Evolutionary conservation across 768 basidiomycete genomes (phyloP).

Genomic region (Pilatotrama ljubarskyi): DNA sequence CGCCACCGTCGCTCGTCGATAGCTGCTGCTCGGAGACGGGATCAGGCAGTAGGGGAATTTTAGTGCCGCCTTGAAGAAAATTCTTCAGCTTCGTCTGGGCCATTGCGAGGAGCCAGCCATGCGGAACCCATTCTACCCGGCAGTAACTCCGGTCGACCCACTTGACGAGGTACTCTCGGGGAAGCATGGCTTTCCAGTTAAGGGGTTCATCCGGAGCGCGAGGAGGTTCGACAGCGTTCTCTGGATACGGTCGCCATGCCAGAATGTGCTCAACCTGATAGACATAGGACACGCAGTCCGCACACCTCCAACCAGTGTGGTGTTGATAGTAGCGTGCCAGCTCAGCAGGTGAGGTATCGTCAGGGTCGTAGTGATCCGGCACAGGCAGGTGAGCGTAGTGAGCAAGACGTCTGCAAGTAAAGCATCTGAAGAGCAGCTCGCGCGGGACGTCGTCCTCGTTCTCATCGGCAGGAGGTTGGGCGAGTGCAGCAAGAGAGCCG

Average conservation of each 20-base stretch:
- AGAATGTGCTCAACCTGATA: slow-evolving; percentile 81
- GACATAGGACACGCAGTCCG: slow-evolving; percentile 72
- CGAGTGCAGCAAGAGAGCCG: background rate
- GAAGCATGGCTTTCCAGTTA: slow-evolving; percentile 60
- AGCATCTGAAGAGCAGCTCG: slow-evolving; percentile 77
- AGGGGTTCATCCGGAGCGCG: slow-evolving; percentile 40
- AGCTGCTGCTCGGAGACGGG: slow-evolving; percentile 38
- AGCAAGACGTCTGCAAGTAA: slow-evolving; percentile 77
- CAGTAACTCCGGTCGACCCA: slow-evolving; percentile 82
- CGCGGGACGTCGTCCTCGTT: slow-evolving; percentile 21
- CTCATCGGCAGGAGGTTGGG: slow-evolving; percentile 17
- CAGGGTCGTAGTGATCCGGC: slow-evolving; percentile 39
- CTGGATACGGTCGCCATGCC: slow-evolving; percentile 87
- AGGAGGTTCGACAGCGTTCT: slow-evolving; percentile 56
- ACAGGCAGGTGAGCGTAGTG: slow-evolving; percentile 76
- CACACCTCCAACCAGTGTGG: slow-evolving; percentile 62
- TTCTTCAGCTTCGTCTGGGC: slow-evolving; percentile 67
- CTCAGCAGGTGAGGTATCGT: slow-evolving; percentile 32
- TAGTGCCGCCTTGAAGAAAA: slow-evolving; percentile 70
- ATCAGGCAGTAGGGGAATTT: slow-evolving; percentile 61
- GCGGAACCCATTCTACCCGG: slow-evolving; percentile 85
- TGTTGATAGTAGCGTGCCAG: slow-evolving; percentile 66
- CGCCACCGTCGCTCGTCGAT: slow-evolving; percentile 32
- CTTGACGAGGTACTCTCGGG: slow-evolving; percentile 93
- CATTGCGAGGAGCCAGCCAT: slow-evolving; percentile 84